Percentiles rank a stretch among this genome's conserved stretches.
These are phyloP conservation scores for Colletotrichum sidae DNA, from an alignment of 2,329 filamentous ascomycete genomes.

Conservation along the genomic window DNA sequence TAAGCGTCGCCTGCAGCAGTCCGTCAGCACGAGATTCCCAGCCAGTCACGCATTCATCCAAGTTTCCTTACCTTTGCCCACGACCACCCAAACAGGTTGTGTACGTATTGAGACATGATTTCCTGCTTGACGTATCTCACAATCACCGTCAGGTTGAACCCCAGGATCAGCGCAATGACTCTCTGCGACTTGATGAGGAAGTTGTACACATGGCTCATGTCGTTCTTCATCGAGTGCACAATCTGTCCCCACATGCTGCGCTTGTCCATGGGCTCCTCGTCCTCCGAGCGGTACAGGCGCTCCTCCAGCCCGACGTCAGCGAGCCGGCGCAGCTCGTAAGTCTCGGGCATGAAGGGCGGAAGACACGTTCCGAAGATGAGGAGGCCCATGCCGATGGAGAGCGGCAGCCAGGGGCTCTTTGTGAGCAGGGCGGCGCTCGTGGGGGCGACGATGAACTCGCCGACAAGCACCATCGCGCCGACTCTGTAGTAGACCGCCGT, in stretches of 20 bases:
- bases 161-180: conserved; percentile 52
- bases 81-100: conserved; percentile 61
- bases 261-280: conserved; percentile 5
- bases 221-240: conserved; percentile 42
- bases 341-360: conserved; percentile 55
- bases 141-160: conserved; percentile 47
- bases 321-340: conserved; percentile 48
- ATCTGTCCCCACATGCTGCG: conserved; percentile 20
- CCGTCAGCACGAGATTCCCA: conserved; percentile 2
- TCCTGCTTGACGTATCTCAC: conserved; percentile 48
- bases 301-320: conserved; percentile 41
- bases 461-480: conserved; percentile 49
- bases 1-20: conserved; percentile 50
- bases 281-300: conserved; percentile 21
- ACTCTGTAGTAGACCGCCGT: conserved; percentile 57
- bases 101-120: conserved; percentile 62
- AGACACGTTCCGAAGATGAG: conserved; percentile 45
- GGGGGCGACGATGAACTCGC: conserved; percentile 54
- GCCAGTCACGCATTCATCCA: background rate
- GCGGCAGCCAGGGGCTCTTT: conserved; percentile 53
- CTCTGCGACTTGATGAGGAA: conserved; percentile 54
- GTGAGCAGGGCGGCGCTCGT: conserved; percentile 54
- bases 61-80: conserved; percentile 53
- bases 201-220: conserved; percentile 50
- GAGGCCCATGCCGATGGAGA: conserved; percentile 49